Evolutionary conservation across 352 stramenopile species (phyloP).

Genomic region (Phytopythium kandeliae): DNA sequence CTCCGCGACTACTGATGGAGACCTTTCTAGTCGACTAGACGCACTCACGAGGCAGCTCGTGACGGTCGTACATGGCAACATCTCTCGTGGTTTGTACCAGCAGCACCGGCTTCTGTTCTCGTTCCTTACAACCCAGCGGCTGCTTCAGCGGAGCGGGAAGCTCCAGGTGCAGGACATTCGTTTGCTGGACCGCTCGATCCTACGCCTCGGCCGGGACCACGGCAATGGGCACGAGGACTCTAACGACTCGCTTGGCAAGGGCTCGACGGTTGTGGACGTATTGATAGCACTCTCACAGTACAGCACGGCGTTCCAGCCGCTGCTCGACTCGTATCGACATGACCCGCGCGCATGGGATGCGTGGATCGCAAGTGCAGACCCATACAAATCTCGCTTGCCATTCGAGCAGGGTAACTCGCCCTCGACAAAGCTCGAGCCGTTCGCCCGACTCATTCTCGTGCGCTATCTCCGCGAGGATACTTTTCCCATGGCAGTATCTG

Average conservation of each 20-base stretch:
- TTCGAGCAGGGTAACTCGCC: constrained; percentile 9
- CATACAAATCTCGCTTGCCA: constrained; percentile 31
- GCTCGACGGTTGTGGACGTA: constrained; percentile 7
- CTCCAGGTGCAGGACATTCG: constrained; percentile 28
- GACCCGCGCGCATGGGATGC: constrained; percentile 32
- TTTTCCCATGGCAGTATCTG: constrained; percentile 23
- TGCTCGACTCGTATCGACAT: constrained; percentile 38
- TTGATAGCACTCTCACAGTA: constrained; percentile 23
- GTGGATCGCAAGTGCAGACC: constrained; percentile 34
- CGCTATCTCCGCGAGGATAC: constrained; percentile 53
- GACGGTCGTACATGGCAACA: constrained; percentile 58
- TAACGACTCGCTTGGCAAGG: not conserved
- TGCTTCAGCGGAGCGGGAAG: constrained; percentile 38
- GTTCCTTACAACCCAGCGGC: constrained; percentile 43
- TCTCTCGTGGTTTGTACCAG: constrained; percentile 66
- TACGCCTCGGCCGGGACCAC: constrained; percentile 7
- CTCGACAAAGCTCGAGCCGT: constrained; percentile 17
- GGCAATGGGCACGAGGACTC: not conserved
- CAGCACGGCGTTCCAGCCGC: constrained; percentile 14
- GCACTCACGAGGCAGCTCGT: constrained; percentile 41
- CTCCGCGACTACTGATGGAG: not conserved
- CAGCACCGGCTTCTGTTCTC: constrained; percentile 62
- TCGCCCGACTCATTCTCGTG: constrained; percentile 51
- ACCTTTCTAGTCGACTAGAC: constrained; percentile 30
- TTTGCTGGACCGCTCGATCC: constrained; percentile 21